Base-by-base conservation (phyloP, 306 rosid genomes). In the Cicer arietinum region DNA sequence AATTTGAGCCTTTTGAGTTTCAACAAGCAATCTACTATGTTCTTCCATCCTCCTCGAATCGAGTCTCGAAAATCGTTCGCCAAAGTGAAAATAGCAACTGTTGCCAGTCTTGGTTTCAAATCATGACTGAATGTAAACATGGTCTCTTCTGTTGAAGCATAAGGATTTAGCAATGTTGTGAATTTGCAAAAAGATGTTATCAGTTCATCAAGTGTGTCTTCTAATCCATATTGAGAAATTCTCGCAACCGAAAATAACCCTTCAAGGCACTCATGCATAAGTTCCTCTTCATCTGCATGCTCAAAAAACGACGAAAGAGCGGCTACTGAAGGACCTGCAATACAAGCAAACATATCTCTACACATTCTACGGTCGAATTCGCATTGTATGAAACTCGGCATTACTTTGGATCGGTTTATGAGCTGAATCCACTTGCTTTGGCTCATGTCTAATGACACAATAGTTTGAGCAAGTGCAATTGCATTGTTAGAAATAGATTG, bases 271-370 rank as follows among this genome's bases (percentile, higher is more conserved):
- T 92, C 97, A 77, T 90, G 94, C 67, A 94, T 92, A 65, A 92
- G 47, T 35, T 94, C 97, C 68, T 94, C 97, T 79, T 94, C 96
- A 14, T 94, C 93, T 4, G 90, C 89, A 12, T 89, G 92, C 80
- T 94, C 97, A 57, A 94, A 94, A 76, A 90, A 87, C 16, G 99
- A 86, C 35, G 89, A 90, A 40, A 94, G 89, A 60, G 96, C 85
- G 5, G 96, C 96, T 42, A 90, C 91, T 7, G 90, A 39, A 46
- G 99, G 99, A 69, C 99, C 99, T 12, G 97, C 96, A 44, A 94
- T 85, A 81, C 90, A 82, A 13, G 95, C 87, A 90, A 94, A 94
- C 99, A 94, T 94, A 50, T 94, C 99, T 85, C 99, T 81, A 7
- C 96, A 92, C 5, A 92, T 17, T 65, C 80, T 78, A 5, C 83